Conservation (phyloP, 345 rosid species). For the Cardamine resedifolia region DNA sequence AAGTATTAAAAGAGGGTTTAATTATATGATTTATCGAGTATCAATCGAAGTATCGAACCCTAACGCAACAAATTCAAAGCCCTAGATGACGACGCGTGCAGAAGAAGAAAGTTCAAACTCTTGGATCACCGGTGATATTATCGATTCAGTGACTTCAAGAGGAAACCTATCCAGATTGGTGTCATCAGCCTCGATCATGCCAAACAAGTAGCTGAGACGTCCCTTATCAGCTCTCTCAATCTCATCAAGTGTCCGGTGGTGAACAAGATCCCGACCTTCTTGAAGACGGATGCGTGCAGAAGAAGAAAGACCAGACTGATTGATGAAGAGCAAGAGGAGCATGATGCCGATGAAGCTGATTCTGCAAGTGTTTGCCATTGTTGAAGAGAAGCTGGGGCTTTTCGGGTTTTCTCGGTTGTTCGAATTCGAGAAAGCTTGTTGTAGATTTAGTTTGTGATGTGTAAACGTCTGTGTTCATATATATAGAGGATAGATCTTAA, state of each 20-base stretch:
- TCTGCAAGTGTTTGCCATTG: conserved; percentile 11
- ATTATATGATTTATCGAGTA: neutral
- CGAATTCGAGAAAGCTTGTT: neutral
- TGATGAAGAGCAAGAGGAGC: conserved; percentile 5
- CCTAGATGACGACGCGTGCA: neutral
- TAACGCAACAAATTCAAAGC: neutral
- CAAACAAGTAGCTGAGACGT: conserved; percentile 10
- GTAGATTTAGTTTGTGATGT: neutral
- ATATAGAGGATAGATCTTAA: neutral
- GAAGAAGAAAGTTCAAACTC: neutral
- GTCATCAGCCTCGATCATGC: neutral
- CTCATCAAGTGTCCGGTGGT: neutral
- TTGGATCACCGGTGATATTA: neutral
- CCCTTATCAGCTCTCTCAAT: conserved; percentile 14
- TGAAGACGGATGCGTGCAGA: neutral
- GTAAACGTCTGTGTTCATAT: neutral
- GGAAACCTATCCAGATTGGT: neutral
- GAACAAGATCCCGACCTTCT: conserved; percentile 1
- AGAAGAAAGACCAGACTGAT: conserved; percentile 12
- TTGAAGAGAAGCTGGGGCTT: neutral
- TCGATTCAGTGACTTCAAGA: neutral
- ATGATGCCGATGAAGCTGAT: conserved; percentile 18
- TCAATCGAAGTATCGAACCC: neutral
- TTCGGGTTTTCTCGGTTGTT: neutral
- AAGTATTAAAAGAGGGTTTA: neutral